Base-by-base conservation (phyloP, 108 stramenopile genomes). In the Cyclotella atomus region DNA sequence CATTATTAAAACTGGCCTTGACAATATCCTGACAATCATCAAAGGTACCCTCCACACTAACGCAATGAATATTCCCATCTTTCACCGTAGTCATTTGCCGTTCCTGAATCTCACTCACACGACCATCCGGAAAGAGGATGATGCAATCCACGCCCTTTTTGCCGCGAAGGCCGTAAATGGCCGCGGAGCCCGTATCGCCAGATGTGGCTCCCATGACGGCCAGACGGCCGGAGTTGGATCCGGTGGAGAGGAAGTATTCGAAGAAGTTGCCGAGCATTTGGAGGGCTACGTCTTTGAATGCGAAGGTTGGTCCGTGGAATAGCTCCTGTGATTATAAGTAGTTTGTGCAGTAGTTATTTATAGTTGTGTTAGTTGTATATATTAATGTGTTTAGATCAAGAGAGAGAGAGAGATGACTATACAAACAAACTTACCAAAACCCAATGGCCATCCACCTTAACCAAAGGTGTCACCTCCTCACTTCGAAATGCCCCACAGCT, bases 241-340 rank as follows among this genome's bases (percentile, higher is more conserved):
- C 94, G 50, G 94, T 95, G 44, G 89, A 85, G 62, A 99, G 83
- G 56, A 99, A 98, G 88, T 97, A 97, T 84, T 99, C 99, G 77
- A 99, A 99, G 72, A 99, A 93, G 70, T 97, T 97, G 23, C 99
- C 99, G 47, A 99, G 93, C 86, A 98, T 98, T 88, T 98, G 97
- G 28, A 99, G 84, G 23, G 99, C 99, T 17, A 99, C 99, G 78
- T 99, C 99, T 82, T 99, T 99, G 93, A 99, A 98, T 27, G 99
- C 97, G 68, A 97, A 98, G 25, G 99, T 99, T 19, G 97, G 97
- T 55, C 99, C 99, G 71, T 99, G 99, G 85, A 98, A 99, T 17
- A 99, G 93, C 85, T 99, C 99, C 94, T 95, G 70, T 28, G 14
- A 25, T 54, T 19, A 9, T 41, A 12, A 6, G 38, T 41, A 12